Evolutionary conservation across 192 early-diverging fungal genomes (phyloP).

Genomic region (Chytriomyces sp.): DNA sequence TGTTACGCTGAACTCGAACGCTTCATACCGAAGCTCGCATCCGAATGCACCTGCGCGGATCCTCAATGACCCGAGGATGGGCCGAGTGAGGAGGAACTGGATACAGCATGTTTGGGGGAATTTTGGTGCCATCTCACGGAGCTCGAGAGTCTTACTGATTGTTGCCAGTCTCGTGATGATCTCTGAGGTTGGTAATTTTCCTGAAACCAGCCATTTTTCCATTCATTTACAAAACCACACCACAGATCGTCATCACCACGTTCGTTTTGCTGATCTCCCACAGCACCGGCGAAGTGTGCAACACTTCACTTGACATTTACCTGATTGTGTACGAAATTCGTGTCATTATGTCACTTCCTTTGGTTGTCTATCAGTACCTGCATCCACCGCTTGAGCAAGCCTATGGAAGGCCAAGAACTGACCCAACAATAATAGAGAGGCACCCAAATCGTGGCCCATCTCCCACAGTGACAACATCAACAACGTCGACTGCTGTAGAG

Average conservation of each 20-base stretch:
- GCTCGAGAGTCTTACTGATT: conserved; percentile 13
- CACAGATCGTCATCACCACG: conserved; percentile 50
- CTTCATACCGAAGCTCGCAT: neutral
- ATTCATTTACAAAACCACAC: neutral
- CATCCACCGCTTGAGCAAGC: conserved; percentile 40
- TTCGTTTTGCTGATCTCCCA: conserved; percentile 49
- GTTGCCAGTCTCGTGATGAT: conserved; percentile 6
- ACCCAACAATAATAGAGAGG: too few relatives aligned
- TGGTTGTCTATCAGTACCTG: conserved; percentile 62
- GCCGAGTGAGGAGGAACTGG: conserved; percentile 23
- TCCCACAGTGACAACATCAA: neutral
- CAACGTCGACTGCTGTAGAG: neutral
- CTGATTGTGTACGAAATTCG: conserved; percentile 63
- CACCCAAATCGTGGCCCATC: neutral
- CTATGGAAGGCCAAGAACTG: neutral
- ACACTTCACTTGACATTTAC: conserved; percentile 59
- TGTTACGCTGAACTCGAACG: neutral
- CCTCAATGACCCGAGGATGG: conserved; percentile 9
- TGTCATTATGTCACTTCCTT: conserved; percentile 60
- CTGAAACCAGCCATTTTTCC: neutral
- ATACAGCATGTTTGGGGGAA: conserved; percentile 16
- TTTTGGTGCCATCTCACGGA: conserved; percentile 14
- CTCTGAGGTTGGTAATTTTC: conserved; percentile 3
- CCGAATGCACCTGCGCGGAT: neutral
- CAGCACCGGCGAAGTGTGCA: conserved; percentile 49